A percentile compares a stretch with the other conserved stretches of the same genome.
phyloP scores from a whole-genome alignment of 2,329 filamentous ascomycete genomes.

The Knoxdaviesia capensis region DNA sequence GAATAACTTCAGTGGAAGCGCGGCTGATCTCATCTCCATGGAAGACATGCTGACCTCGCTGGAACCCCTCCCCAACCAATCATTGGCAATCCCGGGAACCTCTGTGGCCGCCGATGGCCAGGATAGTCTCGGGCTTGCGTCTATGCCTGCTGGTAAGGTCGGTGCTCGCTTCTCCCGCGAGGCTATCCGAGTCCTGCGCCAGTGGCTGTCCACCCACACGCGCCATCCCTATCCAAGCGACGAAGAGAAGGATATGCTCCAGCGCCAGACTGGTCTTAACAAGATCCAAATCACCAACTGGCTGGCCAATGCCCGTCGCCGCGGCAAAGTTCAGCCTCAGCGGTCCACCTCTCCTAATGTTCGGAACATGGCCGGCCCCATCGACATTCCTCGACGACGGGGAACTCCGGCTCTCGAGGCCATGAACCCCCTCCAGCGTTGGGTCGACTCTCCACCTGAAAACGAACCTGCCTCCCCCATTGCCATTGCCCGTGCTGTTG shows the following conservation, averaged over 20 bases:
- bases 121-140: slow-evolving; percentile 31
- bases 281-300: slow-evolving; percentile 77
- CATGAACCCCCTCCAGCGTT: slow-evolving; percentile 38
- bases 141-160: slow-evolving; percentile 26
- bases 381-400: slow-evolving; percentile 51
- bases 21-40: no score
- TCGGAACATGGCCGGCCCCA: slow-evolving; percentile 35
- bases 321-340: slow-evolving; percentile 55
- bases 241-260: slow-evolving; percentile 63
- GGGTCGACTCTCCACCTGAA: slow-evolving; percentile 37
- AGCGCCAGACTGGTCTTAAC: slow-evolving; percentile 60
- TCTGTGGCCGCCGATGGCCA: slow-evolving; percentile 37
- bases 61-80: not conserved
- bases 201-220: slow-evolving; percentile 64
- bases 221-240: slow-evolving; percentile 78
- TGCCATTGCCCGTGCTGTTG: slow-evolving; percentile 36
- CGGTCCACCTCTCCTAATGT: slow-evolving; percentile 51
- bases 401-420: slow-evolving; percentile 31
- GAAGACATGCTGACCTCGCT: no score
- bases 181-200: slow-evolving; percentile 61
- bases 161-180: slow-evolving; percentile 62
- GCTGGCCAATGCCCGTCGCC: slow-evolving; percentile 73
- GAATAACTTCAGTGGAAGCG: no score
- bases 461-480: slow-evolving; percentile 39
- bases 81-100: not conserved